Percentiles rank a stretch among this genome's conserved stretches.
These are phyloP conservation scores for Spergularia marina DNA, from an alignment of 148 eudicot species.

Conservation along the genomic window DNA sequence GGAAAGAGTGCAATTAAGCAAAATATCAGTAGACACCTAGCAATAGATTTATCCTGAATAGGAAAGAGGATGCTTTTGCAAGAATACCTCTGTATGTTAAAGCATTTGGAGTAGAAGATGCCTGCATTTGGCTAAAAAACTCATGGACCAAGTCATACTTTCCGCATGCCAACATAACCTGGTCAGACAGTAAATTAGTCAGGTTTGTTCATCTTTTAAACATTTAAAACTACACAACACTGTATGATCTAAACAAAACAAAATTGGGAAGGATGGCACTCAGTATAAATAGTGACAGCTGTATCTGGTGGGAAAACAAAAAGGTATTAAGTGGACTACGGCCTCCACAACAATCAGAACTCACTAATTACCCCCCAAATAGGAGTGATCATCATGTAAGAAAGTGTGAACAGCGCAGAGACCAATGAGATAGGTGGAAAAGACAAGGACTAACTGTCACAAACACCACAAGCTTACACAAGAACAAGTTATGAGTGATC, in stretches of 20 bases:
- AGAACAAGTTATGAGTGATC: background rate
- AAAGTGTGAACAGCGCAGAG: background rate
- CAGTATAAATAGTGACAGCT: too few relatives aligned
- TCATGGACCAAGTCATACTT: conserved; percentile 88
- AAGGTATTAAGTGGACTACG: background rate
- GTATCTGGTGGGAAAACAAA: background rate
- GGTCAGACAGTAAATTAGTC: conserved; percentile 19
- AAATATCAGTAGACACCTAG: conserved; percentile 14
- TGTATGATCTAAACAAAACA: background rate
- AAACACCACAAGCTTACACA: background rate
- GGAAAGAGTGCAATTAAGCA: conserved; percentile 20
- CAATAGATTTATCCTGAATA: background rate
- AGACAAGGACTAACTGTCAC: background rate
- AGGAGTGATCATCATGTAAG: too few relatives aligned
- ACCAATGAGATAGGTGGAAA: background rate
- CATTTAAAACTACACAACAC: background rate
- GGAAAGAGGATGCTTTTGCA: background rate
- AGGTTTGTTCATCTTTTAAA: conserved; percentile 3
- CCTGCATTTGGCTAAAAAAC: conserved; percentile 58
- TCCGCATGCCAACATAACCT: conserved; percentile 91
- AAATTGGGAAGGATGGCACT: too few relatives aligned
- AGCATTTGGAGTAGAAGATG: conserved; percentile 74
- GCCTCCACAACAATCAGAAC: background rate
- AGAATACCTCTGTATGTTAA: conserved; percentile 77
- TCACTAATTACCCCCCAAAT: too few relatives aligned